Conservation (phyloP, 2,329 filamentous ascomycete genomes). For the Beauveria scarabaeidicola region DNA sequence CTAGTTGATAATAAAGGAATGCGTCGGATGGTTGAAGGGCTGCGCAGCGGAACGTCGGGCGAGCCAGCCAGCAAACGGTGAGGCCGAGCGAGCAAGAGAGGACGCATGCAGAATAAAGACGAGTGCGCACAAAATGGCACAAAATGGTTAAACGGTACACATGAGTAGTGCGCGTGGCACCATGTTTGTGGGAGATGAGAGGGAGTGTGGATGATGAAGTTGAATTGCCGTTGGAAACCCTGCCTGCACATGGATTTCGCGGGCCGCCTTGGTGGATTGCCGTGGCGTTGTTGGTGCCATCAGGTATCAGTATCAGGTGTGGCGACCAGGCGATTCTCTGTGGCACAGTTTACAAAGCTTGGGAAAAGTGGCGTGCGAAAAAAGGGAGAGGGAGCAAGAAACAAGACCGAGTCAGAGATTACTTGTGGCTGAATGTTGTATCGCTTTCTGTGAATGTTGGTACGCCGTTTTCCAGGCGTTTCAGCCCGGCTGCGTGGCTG, state of each 20-base stretch:
- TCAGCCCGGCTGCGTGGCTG: too few relatives aligned
- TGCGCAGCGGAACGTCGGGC: background rate
- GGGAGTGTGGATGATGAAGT: background rate
- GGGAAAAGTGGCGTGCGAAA: too few relatives aligned
- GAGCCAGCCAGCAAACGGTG: background rate
- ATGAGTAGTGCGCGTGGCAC: slow-evolving; percentile 1
- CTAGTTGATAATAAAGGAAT: background rate
- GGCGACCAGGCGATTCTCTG: background rate
- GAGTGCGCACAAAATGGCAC: background rate
- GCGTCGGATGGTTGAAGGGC: background rate
- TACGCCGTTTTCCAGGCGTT: too few relatives aligned
- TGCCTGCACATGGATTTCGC: background rate
- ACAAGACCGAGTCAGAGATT: too few relatives aligned
- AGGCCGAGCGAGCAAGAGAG: background rate
- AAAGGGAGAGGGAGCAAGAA: too few relatives aligned
- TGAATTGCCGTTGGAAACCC: background rate
- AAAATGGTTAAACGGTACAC: background rate
- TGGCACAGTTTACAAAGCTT: background rate
- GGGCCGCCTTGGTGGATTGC: slow-evolving; percentile 1
- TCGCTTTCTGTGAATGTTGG: too few relatives aligned
- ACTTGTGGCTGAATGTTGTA: too few relatives aligned
- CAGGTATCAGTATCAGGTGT: background rate
- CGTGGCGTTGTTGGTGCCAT: background rate
- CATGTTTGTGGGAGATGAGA: background rate
- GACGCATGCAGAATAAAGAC: background rate